Base-by-base conservation (phyloP, 202 grass and related monocot genomes). In the Zizania palustris region DNA sequence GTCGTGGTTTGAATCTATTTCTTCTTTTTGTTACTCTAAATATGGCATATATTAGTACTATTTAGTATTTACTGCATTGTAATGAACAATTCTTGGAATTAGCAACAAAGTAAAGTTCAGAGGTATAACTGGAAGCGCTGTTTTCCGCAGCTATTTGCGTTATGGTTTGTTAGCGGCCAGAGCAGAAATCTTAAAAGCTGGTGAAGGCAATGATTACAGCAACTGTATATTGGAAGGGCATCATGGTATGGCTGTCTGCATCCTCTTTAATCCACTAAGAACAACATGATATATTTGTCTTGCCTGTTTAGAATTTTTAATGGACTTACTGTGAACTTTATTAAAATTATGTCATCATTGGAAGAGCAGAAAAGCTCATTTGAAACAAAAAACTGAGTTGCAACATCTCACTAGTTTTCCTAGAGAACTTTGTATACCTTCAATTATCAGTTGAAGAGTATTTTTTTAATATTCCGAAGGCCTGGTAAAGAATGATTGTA, bases 101-200 rank as follows among this genome's bases (percentile, higher is more conserved):
- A 14, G 33, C 59, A 65, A 77, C 13, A 71, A 51, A 67, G 53
- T 80, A 61, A 14, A 54, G 67, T 73, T 40, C 38, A 56, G n/a
- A 44, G 3, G 38, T 70, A 38, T 89, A 63, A 82, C 56, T 18
- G 15, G 11, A 72, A 80, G 54, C 64, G 49, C 72, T 88, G 40
- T 82, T 87, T 79, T 76, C 65, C 60, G 19, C 75, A 98, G 95
- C 83, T 98, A 98, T 78, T 83, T 98, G 76, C 91, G 72, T 86
- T 98, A 90, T 79, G 95, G 95, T 42, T 77, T 98, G 80, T 83
- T 98, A 79, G 95, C 95, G 63, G 91, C 91, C 77, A 93, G 95
- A 88, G 95, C 91, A 58, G 91, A 98, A 77, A 94, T 94, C 71
- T 84, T 98, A 75, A 98, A 92, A 83, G 83, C 80, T 0, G 37